These are phyloP conservation scores for Malus fusca DNA, from an alignment of 306 rosid species.

Conservation along the genomic window DNA sequence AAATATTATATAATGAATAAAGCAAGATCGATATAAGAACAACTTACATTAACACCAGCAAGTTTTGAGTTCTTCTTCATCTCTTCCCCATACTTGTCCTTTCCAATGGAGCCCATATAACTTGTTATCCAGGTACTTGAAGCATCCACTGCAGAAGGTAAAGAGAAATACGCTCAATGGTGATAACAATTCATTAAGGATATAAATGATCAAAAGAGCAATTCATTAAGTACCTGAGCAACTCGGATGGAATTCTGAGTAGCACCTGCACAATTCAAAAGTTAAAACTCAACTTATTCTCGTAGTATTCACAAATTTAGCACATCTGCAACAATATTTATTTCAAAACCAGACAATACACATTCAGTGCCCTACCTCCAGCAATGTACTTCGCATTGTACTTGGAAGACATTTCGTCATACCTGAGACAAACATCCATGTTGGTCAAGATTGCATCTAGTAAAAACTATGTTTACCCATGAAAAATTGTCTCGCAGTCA, in stretches of 20 bases:
- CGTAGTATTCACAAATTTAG: background rate
- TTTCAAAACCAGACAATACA: background rate
- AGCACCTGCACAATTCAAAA: constrained; percentile 50
- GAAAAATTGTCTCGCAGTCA: background rate
- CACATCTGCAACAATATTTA: background rate
- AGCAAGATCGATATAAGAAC: constrained; percentile 3
- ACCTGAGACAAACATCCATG: constrained; percentile 33
- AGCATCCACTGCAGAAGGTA: constrained; percentile 67
- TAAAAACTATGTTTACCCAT: background rate
- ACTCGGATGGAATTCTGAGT: constrained; percentile 83
- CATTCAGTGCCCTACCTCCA: constrained; percentile 53
- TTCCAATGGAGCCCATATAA: constrained; percentile 90
- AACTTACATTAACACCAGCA: constrained; percentile 77
- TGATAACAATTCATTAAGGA: background rate
- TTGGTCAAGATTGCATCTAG: background rate
- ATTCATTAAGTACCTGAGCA: constrained; percentile 59
- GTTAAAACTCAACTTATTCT: background rate
- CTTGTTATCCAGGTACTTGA: constrained; percentile 85
- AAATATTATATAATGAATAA: background rate
- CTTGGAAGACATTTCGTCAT: constrained; percentile 58
- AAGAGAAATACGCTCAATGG: background rate
- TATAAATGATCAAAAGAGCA: background rate
- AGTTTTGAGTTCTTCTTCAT: constrained; percentile 60
- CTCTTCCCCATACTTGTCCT: constrained; percentile 87
- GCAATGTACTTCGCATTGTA: constrained; percentile 78